Conservation (phyloP, 495 filamentous ascomycete genomes). For the Talaromyces borbonicus region DNA sequence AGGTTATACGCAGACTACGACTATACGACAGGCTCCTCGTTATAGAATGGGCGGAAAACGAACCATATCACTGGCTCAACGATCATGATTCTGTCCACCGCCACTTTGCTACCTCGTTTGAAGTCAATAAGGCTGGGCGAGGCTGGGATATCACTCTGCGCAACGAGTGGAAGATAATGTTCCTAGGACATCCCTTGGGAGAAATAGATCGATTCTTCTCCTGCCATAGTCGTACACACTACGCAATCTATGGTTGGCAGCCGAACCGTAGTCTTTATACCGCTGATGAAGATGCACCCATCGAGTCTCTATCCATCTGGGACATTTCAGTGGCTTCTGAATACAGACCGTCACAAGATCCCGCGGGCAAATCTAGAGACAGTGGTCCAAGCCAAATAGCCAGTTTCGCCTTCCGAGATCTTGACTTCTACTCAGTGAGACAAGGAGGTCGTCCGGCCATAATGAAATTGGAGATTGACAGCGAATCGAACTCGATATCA, state of each 20-base stretch:
- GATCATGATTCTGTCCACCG: constrained; percentile 47
- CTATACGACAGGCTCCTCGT: constrained; percentile 47
- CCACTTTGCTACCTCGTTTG: constrained; percentile 57
- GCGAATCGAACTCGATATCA: constrained; percentile 27
- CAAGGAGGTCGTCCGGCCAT: constrained; percentile 47
- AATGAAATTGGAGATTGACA: constrained; percentile 44
- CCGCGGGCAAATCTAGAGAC: constrained; percentile 27
- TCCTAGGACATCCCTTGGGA: constrained; percentile 50
- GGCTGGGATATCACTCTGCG: constrained; percentile 43
- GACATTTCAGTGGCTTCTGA: constrained; percentile 48
- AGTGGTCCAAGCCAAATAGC: constrained; percentile 42
- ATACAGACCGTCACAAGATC: constrained; percentile 48
- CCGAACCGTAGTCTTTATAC: constrained; percentile 49
- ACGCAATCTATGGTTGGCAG: constrained; percentile 60
- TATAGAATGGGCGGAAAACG: constrained; percentile 56
- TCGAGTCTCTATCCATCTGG: constrained; percentile 57
- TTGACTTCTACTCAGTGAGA: constrained; percentile 47
- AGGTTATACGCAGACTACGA: constrained; percentile 48
- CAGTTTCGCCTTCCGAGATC: constrained; percentile 44
- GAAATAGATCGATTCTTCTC: constrained; percentile 55
- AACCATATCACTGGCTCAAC: constrained; percentile 49
- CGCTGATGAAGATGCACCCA: constrained; percentile 45
- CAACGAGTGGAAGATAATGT: constrained; percentile 63
- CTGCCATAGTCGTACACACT: constrained; percentile 50
- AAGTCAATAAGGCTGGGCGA: constrained; percentile 24